Conservation (phyloP, 1,284 basidiomycete species). For the Coniophora puteana region DNA sequence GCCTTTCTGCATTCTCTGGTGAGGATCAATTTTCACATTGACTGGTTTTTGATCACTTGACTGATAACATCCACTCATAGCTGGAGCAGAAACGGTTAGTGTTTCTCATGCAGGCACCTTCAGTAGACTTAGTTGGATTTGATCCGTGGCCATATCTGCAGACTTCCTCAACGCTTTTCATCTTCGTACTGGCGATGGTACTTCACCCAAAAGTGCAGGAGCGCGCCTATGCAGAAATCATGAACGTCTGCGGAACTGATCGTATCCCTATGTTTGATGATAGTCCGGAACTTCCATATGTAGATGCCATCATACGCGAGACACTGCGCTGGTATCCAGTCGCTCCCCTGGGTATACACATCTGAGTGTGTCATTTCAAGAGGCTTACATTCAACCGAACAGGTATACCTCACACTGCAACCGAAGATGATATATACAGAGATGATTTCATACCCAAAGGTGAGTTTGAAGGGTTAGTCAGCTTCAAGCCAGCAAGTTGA, state of each 20-base stretch:
- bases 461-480: no score
- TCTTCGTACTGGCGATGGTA: slow-evolving; percentile 17
- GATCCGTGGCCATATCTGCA: no score
- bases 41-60: no score
- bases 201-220: slow-evolving; percentile 23
- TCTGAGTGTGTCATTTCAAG: not conserved
- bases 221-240: slow-evolving; percentile 25
- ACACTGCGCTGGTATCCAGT: slow-evolving; percentile 23
- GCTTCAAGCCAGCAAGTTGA: not conserved
- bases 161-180: not conserved
- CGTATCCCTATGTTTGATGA: slow-evolving; percentile 28
- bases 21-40: slow-evolving; percentile 9
- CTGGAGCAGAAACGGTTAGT: not conserved
- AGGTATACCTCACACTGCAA: not conserved
- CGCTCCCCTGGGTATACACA: slow-evolving; percentile 9
- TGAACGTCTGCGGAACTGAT: slow-evolving; percentile 22
- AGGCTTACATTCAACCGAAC: not conserved
- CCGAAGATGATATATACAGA: not conserved
- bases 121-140: no score
- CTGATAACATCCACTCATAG: no score
- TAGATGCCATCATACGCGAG: slow-evolving; percentile 28
- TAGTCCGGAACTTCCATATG: slow-evolving; percentile 22
- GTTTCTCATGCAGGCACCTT: no score
- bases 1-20: slow-evolving; percentile 2
- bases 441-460: slow-evolving; percentile 2